phyloP scores from a whole-genome alignment of 331 rosid genomes.

The Pyracantha coccinea region DNA sequence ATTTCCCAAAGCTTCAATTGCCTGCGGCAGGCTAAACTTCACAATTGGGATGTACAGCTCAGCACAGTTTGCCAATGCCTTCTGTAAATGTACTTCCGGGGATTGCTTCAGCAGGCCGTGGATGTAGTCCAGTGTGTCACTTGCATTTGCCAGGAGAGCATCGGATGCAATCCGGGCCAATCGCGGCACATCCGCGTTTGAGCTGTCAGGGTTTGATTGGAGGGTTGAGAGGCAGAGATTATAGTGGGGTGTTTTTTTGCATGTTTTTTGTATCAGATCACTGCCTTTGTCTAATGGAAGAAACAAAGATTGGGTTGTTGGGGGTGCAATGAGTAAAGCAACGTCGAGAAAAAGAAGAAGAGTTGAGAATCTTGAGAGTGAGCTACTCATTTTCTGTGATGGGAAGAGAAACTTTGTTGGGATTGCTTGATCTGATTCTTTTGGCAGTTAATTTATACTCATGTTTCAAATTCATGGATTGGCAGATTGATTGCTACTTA shows the following conservation, averaged over 20 bases:
- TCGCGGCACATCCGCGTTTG: constrained; percentile 41
- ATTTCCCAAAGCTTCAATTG: constrained; percentile 49
- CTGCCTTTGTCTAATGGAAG: background rate
- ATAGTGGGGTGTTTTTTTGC: constrained; percentile 49
- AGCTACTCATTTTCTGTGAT: constrained; percentile 17
- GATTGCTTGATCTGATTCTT: background rate
- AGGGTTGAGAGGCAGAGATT: constrained; percentile 50
- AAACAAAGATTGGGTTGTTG: constrained; percentile 19
- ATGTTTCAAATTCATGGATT: background rate
- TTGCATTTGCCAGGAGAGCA: constrained; percentile 28
- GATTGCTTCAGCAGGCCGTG: constrained; percentile 36
- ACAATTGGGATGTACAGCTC: constrained; percentile 64
- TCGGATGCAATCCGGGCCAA: constrained; percentile 39
- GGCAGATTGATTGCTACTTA: background rate
- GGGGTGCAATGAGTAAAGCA: constrained; percentile 11
- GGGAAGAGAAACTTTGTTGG: background rate
- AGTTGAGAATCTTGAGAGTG: background rate
- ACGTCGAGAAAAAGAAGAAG: constrained; percentile 12
- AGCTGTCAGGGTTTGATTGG: constrained; percentile 40
- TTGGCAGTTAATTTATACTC: background rate
- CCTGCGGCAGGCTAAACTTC: constrained; percentile 64
- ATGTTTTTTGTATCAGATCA: constrained; percentile 36
- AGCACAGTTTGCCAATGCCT: constrained; percentile 64
- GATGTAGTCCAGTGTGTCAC: constrained; percentile 39
- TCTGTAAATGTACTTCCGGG: constrained; percentile 39